Evolutionary conservation across 108 stramenopile species (phyloP).

Genomic region (Fistulifera pelliculosa): DNA sequence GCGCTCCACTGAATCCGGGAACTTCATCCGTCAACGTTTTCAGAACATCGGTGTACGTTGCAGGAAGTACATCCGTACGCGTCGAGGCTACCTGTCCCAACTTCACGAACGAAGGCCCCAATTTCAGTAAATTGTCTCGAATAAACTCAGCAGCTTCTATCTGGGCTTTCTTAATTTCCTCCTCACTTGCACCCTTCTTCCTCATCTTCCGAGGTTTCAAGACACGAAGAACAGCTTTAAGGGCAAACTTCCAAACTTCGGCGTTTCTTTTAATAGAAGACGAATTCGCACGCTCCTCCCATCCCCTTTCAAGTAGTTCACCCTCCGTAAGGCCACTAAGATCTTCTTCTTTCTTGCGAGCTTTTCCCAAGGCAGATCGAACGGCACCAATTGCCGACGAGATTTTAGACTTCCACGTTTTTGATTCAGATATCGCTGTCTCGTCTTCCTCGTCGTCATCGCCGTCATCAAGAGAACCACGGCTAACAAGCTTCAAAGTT

Average conservation of each 20-base stretch:
- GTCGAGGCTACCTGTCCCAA: slow-evolving; percentile 60
- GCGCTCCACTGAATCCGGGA: slow-evolving; percentile 78
- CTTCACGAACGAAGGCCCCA: slow-evolving; percentile 95
- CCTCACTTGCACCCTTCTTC: slow-evolving; percentile 56
- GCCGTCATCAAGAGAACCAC: slow-evolving; percentile 21
- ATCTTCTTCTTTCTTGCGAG: background rate
- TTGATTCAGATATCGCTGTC: too few species aligned
- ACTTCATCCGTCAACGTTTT: slow-evolving; percentile 92
- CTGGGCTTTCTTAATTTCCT: slow-evolving; percentile 54
- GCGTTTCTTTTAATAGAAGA: slow-evolving; percentile 63
- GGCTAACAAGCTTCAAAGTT: slow-evolving; percentile 37
- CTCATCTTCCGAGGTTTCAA: slow-evolving; percentile 63
- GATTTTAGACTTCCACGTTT: slow-evolving; percentile 2
- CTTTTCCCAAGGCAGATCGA: background rate
- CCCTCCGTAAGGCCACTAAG: slow-evolving; percentile 30
- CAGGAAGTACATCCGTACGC: slow-evolving; percentile 84
- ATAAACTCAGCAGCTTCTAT: slow-evolving; percentile 75
- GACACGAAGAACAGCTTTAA: slow-evolving; percentile 65
- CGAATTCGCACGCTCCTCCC: slow-evolving; percentile 58
- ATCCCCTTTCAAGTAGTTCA: slow-evolving; percentile 69
- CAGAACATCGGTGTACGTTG: slow-evolving; percentile 83
- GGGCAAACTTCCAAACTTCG: slow-evolving; percentile 85
- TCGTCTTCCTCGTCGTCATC: slow-evolving; percentile 21
- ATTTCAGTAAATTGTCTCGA: slow-evolving; percentile 70
- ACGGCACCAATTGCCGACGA: slow-evolving; percentile 1